A percentile compares a stretch with the other conserved stretches of the same genome.
phyloP scores from a whole-genome alignment of 2,329 filamentous ascomycete species.

The Cladosporium halotolerans region DNA sequence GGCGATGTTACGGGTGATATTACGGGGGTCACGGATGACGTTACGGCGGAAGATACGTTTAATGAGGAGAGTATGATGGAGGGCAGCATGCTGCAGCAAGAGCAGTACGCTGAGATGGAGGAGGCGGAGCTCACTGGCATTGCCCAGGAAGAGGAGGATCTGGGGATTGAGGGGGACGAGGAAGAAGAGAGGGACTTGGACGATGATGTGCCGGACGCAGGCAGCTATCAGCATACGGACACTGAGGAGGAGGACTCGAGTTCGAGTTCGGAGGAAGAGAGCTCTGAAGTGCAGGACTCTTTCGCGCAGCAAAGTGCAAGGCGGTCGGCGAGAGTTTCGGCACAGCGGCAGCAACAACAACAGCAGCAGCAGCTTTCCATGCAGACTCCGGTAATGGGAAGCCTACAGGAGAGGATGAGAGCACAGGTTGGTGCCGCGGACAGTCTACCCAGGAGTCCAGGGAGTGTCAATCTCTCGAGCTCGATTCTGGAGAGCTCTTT shows the following conservation, averaged over 20 bases:
- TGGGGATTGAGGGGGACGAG: constrained; percentile 28
- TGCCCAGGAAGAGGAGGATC: constrained; percentile 42
- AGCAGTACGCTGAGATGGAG: constrained; percentile 40
- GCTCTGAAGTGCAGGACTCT: constrained; percentile 21
- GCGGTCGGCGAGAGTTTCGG: constrained; percentile 13
- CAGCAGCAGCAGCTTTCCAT: neutral
- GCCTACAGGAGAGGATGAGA: constrained; percentile 26
- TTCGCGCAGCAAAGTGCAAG: constrained; percentile 20
- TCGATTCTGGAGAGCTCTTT: constrained; percentile 33
- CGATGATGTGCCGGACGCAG: constrained; percentile 47
- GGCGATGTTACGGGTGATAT: constrained; percentile 44
- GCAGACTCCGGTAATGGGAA: constrained; percentile 12
- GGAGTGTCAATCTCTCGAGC: constrained; percentile 28
- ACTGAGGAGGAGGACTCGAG: constrained; percentile 43
- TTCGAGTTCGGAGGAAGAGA: constrained; percentile 14
- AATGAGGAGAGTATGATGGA: constrained; percentile 45
- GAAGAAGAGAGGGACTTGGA: constrained; percentile 34
- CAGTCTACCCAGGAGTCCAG: constrained; percentile 26
- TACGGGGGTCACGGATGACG: constrained; percentile 30
- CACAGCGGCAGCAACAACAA: constrained; percentile 31
- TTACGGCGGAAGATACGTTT: constrained; percentile 38
- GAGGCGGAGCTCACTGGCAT: constrained; percentile 43
- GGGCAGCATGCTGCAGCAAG: constrained; percentile 37
- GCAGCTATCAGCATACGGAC: constrained; percentile 50
- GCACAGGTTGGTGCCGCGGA: constrained; percentile 26